These are phyloP conservation scores for Hericium rajendrae DNA, from an alignment of 768 basidiomycete species.

Conservation along the genomic window DNA sequence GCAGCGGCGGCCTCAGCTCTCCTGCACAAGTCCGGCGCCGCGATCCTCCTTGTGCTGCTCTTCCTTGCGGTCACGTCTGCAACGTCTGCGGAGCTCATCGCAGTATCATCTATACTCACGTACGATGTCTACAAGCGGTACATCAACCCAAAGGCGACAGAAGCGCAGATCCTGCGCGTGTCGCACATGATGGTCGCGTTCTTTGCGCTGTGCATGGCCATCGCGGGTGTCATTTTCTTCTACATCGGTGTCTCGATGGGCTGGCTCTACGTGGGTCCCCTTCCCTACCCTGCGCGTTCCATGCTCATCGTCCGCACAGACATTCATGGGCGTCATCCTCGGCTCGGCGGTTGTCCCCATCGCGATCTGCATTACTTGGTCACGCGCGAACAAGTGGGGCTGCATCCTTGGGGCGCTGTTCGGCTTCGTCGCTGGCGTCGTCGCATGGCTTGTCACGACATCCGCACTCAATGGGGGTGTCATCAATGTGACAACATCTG, in stretches of 20 bases:
- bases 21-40: constrained; percentile 70
- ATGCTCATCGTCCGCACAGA: constrained; percentile 30
- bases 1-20: constrained; percentile 77
- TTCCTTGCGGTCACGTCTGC: constrained; percentile 85
- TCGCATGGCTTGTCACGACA: constrained; percentile 83
- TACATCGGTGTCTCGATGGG: constrained; percentile 91
- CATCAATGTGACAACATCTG: constrained; percentile 51
- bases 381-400: constrained; percentile 76
- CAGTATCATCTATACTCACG: constrained; percentile 74
- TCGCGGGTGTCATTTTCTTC: constrained; percentile 80
- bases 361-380: constrained; percentile 79
- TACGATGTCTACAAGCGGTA: constrained; percentile 85
- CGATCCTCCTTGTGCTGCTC: constrained; percentile 67
- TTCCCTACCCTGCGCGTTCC: neutral
- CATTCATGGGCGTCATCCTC: constrained; percentile 81
- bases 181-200: constrained; percentile 60
- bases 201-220: constrained; percentile 69
- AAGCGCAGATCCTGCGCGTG: constrained; percentile 56
- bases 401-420: constrained; percentile 64
- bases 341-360: constrained; percentile 84
- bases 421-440: constrained; percentile 62
- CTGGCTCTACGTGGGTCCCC: constrained; percentile 70
- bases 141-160: constrained; percentile 75
- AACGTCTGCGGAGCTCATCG: constrained; percentile 85
- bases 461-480: constrained; percentile 55